Evolutionary conservation across 2,329 filamentous ascomycete genomes (phyloP).

Genomic region (Colletotrichum lentis): DNA sequence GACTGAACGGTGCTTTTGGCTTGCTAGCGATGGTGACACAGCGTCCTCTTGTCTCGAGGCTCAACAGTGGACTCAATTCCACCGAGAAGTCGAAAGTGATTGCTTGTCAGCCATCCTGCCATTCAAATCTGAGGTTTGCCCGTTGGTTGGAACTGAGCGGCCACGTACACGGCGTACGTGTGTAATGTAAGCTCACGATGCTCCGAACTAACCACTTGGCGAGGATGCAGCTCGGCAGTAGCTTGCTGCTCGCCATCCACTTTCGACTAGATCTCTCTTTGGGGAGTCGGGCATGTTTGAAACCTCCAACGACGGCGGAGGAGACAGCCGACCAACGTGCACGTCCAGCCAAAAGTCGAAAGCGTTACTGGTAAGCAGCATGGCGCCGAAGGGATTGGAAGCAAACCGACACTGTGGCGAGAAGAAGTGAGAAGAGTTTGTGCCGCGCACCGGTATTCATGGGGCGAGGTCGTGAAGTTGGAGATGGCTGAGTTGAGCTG

Average conservation of each 20-base stretch:
- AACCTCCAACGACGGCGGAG: not conserved
- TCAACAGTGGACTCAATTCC: conserved; percentile 24
- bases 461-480: conserved; percentile 6
- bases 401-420: not conserved
- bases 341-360: not conserved
- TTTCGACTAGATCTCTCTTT: not conserved
- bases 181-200: conserved; percentile 2
- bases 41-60: conserved; percentile 1
- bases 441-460: conserved; percentile 20
- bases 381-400: not conserved
- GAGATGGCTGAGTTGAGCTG: not conserved
- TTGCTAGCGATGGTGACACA: conserved; percentile 18
- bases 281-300: not conserved
- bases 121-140: conserved; percentile 10
- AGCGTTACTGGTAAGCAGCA: not conserved
- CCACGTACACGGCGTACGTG: not conserved
- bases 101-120: not conserved
- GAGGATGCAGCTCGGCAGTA: not conserved
- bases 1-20: conserved; percentile 8
- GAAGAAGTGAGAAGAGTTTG: conserved; percentile 1
- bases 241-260: not conserved
- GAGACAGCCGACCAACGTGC: not conserved
- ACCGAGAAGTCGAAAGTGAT: not conserved
- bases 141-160: not conserved
- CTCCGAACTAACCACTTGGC: conserved; percentile 6